phyloP scores from a whole-genome alignment of 2,329 filamentous ascomycete genomes.

The Coniella vitis region DNA sequence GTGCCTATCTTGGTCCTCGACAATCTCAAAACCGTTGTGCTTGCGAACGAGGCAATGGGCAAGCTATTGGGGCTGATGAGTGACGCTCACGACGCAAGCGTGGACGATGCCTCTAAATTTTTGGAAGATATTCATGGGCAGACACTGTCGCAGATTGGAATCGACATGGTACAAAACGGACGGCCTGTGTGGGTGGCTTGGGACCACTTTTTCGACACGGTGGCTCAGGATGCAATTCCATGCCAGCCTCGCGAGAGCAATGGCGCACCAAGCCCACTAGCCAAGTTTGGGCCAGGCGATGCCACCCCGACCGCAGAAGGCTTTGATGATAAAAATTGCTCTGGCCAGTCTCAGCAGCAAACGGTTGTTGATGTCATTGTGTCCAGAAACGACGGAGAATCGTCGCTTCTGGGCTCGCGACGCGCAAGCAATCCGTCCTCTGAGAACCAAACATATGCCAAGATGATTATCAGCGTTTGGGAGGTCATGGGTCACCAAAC shows the following conservation, averaged over 20 bases:
- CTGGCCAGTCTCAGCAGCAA: constrained; percentile 33
- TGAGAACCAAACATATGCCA: constrained; percentile 48
- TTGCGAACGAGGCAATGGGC: constrained; percentile 72
- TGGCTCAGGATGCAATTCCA: constrained; percentile 37
- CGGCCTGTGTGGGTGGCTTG: constrained; percentile 51
- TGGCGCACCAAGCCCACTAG: constrained; percentile 14
- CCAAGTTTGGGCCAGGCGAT: not conserved
- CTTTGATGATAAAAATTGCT: constrained; percentile 13
- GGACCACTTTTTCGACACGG: constrained; percentile 51
- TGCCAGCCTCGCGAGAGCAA: not conserved
- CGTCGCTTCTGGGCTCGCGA: constrained; percentile 27
- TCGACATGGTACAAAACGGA: constrained; percentile 67
- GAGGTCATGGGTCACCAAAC: constrained; percentile 57
- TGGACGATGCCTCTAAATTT: constrained; percentile 36
- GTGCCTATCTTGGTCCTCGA: constrained; percentile 65
- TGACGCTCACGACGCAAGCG: constrained; percentile 31
- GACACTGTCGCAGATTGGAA: constrained; percentile 60
- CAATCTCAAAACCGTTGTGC: constrained; percentile 59
- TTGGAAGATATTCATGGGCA: constrained; percentile 58
- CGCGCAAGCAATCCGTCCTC: constrained; percentile 28
- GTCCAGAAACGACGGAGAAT: constrained; percentile 40
- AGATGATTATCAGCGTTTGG: constrained; percentile 74
- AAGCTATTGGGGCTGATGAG: constrained; percentile 55
- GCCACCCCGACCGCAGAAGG: constrained; percentile 1
- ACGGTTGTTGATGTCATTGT: constrained; percentile 63